Base-by-base conservation (phyloP, 1,139 yeast genomes). In the Hyphopichia fennica region DNA sequence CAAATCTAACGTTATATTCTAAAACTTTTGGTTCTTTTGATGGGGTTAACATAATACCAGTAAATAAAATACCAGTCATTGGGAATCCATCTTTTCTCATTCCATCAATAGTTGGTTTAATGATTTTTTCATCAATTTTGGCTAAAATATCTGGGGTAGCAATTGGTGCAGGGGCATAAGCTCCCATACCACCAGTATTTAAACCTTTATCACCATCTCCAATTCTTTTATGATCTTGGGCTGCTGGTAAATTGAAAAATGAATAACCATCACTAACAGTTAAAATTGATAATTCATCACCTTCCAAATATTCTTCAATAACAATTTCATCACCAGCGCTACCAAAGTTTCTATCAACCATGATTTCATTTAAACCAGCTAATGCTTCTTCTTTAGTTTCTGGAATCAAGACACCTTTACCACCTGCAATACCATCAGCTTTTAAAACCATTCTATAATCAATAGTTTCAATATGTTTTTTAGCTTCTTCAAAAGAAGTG, bases 111-210 rank as follows among this genome's bases (percentile, higher is more conserved):
- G 97, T 87, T 44, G 98, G 99, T 67, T 86, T 83, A 54, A 95
- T 79, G 56, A 95, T 79, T 25, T 79, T 75, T 41, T 74, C 72
- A 58, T 90, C 82, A 57, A 95, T 90, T 62, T 82, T 75, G 45
- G 76, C 69, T 54, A 90, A 69, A 29, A 93, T 65, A 30, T 77
- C 75, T 4, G 87, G 82, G 23, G 93, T 84, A 18, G 87, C 93
- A 47, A 91, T 78, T 41, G 99, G 99, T 8, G 98, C 96, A 38
- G 99, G 99, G 4, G 98, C 95, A 60, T 95, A 95, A 15, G 99
- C 96, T 49, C 99, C 99, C 99, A 95, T 95, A 50, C 99, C 99
- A 52, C 99, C 99, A 40, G 99, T 95, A 71, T 95, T 95, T 51
- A 91, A 77, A 30, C 99, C 99, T 39, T 82, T 72, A 63, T 95